A percentile compares a stretch with the other conserved stretches of the same genome.
These are phyloP conservation scores for Ophidiomyces ophidiicola DNA, from an alignment of 2,329 filamentous ascomycete species.

Conservation along the genomic window DNA sequence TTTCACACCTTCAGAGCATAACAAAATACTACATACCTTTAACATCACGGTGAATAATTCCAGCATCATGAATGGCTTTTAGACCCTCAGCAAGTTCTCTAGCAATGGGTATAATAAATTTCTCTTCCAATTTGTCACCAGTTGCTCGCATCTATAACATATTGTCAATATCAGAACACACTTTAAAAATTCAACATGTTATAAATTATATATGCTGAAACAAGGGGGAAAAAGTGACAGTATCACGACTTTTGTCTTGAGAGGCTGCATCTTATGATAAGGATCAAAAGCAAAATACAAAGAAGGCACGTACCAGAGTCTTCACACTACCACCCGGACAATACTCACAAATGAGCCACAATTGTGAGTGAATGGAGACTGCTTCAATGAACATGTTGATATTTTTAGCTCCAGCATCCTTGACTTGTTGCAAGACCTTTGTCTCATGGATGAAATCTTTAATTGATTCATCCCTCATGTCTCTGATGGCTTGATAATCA, in stretches of 20 bases:
- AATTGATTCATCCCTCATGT: slow-evolving; percentile 38
- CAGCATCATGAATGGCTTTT: slow-evolving; percentile 52
- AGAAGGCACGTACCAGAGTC: slow-evolving; percentile 41
- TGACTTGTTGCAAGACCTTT: slow-evolving; percentile 49
- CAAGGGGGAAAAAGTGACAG: background rate
- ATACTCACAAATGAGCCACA: slow-evolving; percentile 57
- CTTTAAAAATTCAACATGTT: background rate
- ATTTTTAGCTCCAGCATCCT: slow-evolving; percentile 50
- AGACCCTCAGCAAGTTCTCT: slow-evolving; percentile 51
- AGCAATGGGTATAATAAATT: slow-evolving; percentile 52
- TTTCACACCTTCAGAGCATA: background rate
- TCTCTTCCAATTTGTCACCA: slow-evolving; percentile 43
- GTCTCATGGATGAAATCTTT: slow-evolving; percentile 51
- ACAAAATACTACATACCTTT: slow-evolving; percentile 37
- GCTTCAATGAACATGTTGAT: slow-evolving; percentile 54
- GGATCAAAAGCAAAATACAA: background rate
- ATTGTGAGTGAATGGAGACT: slow-evolving; percentile 50
- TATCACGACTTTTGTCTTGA: too few species aligned
- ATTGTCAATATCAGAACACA: background rate
- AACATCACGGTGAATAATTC: slow-evolving; percentile 53
- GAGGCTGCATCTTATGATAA: too few species aligned
- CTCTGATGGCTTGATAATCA: slow-evolving; percentile 37
- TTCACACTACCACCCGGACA: slow-evolving; percentile 54
- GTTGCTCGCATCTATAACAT: slow-evolving; percentile 36
- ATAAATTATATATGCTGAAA: too few species aligned